Evolutionary conservation across 306 rosid species (phyloP), one percentile per base, ranked within the genome.

Genomic region (Morella rubra): DNA sequence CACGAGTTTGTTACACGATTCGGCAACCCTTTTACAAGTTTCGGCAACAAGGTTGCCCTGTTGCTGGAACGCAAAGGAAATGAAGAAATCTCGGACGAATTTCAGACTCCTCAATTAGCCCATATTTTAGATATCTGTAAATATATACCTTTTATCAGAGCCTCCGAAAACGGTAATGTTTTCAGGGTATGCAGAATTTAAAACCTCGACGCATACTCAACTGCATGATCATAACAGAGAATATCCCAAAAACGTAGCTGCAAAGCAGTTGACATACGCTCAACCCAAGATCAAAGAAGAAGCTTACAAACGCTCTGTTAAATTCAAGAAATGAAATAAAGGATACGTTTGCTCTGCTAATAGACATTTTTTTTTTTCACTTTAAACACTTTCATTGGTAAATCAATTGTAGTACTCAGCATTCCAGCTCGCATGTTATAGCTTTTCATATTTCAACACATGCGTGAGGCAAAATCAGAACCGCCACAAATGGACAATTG

Each of bases 301-400:
- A 61, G 40, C 84, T 85, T 82, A 80, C 87, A 87, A 78, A 73
- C 12, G 77, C 82, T 77, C 68, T 42, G 82, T 85, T 71, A 76
- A 80, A 80, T 76, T 83, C 87, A 71, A 40, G 70, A 83, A 49
- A 73, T 71, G 37, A 73, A 77, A 81, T 69, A 77, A 59, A 85
- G 44, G 76, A 77, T 56, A 73, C 19, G 27, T 72, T 67, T 64
- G 61, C 81, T 73, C 79, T 20, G 42, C 80, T 71, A 76, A 75
- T 52, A 81, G 55, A 58, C 77, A 83, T 67, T 76, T 68, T 84
- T n/a, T n/a, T n/a, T 32, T 32, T 71, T 72, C 77, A 73, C 67
- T 55, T 73, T 58, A 49, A 81, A 81, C 85, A 83, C 60, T 84
- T 78, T 60, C 82, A 55, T 59, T 73, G 77, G 74, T 56, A 46